These are phyloP conservation scores for Aphanocladium album DNA, from an alignment of 2,329 filamentous ascomycete genomes.

Conservation along the genomic window DNA sequence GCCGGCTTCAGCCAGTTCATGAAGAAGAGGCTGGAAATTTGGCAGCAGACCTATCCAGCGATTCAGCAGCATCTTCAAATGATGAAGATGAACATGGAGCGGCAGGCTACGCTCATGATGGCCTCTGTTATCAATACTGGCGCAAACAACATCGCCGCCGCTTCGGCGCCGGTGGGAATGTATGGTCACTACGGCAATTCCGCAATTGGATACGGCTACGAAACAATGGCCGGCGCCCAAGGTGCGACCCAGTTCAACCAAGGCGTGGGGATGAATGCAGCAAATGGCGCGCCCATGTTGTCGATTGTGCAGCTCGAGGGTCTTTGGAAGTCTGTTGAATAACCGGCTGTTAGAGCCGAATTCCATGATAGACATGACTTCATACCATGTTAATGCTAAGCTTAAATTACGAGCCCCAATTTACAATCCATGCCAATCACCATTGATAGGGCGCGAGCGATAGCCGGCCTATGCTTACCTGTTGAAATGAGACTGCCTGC, in stretches of 20 bases:
- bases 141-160: neutral
- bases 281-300: neutral
- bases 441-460: neutral
- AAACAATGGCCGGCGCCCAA: neutral
- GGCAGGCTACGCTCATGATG: neutral
- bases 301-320: neutral
- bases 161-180: neutral
- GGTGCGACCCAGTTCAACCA: constrained; percentile 3
- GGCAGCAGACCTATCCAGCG: constrained; percentile 5
- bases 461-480: neutral
- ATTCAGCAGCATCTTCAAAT: constrained; percentile 6
- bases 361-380: neutral
- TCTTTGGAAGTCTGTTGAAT: constrained; percentile 5
- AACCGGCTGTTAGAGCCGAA: neutral
- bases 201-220: constrained; percentile 1
- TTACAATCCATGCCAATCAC: neutral
- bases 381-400: neutral
- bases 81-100: constrained; percentile 1
- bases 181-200: constrained; percentile 1
- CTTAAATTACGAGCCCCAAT: neutral
- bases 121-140: constrained; percentile 2
- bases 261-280: neutral
- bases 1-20: neutral
- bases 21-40: neutral
- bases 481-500: neutral